phyloP scores from a whole-genome alignment of 768 basidiomycete genomes.

The Amanita polypyramis region DNA sequence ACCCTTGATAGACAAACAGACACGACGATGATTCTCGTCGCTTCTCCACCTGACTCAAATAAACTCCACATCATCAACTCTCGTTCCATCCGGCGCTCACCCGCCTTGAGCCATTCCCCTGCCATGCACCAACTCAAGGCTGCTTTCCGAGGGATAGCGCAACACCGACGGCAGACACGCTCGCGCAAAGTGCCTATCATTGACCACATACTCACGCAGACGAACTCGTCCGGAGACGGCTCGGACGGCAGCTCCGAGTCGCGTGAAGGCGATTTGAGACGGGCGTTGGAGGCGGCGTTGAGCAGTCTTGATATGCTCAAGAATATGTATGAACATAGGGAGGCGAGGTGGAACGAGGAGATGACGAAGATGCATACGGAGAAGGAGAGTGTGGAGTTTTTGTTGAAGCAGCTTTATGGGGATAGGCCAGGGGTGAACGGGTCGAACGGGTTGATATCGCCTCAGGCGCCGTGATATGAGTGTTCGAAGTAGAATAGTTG shows the following conservation, averaged over 20 bases:
- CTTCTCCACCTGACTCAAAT: slow-evolving; percentile 63
- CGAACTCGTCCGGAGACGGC: slow-evolving; percentile 37
- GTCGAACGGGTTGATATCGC: neutral
- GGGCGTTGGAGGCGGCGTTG: slow-evolving; percentile 57
- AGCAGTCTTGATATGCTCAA: slow-evolving; percentile 56
- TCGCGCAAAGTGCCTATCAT: slow-evolving; percentile 32
- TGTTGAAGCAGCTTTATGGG: slow-evolving; percentile 55
- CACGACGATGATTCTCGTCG: slow-evolving; percentile 63
- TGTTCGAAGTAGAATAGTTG: too few species aligned
- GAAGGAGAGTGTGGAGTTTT: slow-evolving; percentile 52
- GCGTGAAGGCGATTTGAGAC: slow-evolving; percentile 54
- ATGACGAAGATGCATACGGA: slow-evolving; percentile 57
- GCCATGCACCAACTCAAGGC: slow-evolving; percentile 42
- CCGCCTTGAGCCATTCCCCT: slow-evolving; percentile 31
- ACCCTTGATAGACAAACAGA: slow-evolving; percentile 73
- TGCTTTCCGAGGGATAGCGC: slow-evolving; percentile 49
- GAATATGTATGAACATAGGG: slow-evolving; percentile 57
- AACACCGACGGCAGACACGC: slow-evolving; percentile 39
- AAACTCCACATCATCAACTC: slow-evolving; percentile 57
- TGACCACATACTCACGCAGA: slow-evolving; percentile 37
- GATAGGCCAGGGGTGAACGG: slow-evolving; percentile 12
- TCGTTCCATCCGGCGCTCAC: slow-evolving; percentile 55
- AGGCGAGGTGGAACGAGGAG: slow-evolving; percentile 61
- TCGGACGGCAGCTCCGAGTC: slow-evolving; percentile 43
- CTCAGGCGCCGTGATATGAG: too few species aligned